Evolutionary conservation across 2,329 filamentous ascomycete genomes (phyloP).

Genomic region (Pezicula rhizophila): DNA sequence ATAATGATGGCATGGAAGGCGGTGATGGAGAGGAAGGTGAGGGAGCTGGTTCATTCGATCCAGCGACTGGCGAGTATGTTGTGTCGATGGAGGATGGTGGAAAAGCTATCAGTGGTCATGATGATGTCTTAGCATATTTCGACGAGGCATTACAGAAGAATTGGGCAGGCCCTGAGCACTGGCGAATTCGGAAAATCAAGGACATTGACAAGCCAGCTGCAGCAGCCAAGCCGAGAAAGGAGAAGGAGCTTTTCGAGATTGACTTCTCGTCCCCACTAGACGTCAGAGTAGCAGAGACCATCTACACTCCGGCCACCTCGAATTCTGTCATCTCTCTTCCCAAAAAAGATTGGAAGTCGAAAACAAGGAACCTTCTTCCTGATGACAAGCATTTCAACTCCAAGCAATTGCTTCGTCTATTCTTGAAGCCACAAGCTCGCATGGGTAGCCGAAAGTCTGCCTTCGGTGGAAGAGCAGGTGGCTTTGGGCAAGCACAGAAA

Average conservation of each 20-base stretch:
- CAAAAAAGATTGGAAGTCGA: constrained; percentile 93
- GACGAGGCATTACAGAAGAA: constrained; percentile 95
- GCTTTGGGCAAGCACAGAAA: constrained; percentile 36
- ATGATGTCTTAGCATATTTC: constrained; percentile 97
- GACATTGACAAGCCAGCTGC: constrained; percentile 60
- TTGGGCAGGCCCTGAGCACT: constrained; percentile 97
- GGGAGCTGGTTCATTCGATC: constrained; percentile 52
- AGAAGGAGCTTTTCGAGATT: constrained; percentile 94
- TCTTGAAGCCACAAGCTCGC: constrained; percentile 89
- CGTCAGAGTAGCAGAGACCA: constrained; percentile 61
- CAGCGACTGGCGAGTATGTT: constrained; percentile 66
- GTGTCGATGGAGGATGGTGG: constrained; percentile 71
- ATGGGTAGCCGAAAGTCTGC: constrained; percentile 61
- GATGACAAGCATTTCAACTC: constrained; percentile 99
- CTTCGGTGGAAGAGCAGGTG: constrained; percentile 38
- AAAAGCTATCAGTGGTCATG: constrained; percentile 62
- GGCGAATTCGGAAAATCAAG: constrained; percentile 94
- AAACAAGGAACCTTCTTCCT: constrained; percentile 84
- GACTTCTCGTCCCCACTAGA: constrained; percentile 78
- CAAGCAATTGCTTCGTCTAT: constrained; percentile 78
- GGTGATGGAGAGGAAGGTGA: constrained; percentile 44
- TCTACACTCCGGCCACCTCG: constrained; percentile 76
- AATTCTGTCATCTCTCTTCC: constrained; percentile 79
- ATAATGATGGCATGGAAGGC: constrained; percentile 45
- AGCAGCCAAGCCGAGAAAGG: constrained; percentile 66